A percentile compares a stretch with the other conserved stretches of the same genome.
phyloP scores from a whole-genome alignment of 2,329 filamentous ascomycete genomes.

The Talaromyces atroroseus region DNA sequence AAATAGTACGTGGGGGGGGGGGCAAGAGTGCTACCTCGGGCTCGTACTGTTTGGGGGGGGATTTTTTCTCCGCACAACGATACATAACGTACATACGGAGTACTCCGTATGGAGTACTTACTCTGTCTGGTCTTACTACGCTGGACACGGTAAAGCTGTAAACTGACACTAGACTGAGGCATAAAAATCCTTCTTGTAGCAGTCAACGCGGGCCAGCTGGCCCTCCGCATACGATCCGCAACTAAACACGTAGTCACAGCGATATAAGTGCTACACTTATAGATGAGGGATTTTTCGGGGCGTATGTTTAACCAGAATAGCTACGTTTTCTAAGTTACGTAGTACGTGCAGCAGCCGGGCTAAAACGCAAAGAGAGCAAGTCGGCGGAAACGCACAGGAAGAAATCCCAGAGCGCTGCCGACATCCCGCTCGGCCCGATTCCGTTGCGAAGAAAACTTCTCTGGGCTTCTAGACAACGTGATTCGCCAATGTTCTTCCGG shows the following conservation, averaged over 20 bases:
- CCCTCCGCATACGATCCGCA: not conserved
- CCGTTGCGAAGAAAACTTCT: not conserved
- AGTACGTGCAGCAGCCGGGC: not conserved
- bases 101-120: too few relatives aligned
- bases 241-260: not conserved
- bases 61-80: too few relatives aligned
- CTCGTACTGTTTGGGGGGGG: too few relatives aligned
- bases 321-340: not conserved
- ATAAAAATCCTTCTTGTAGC: not conserved
- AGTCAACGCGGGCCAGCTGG: not conserved
- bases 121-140: too few relatives aligned
- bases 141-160: too few relatives aligned
- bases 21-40: too few relatives aligned
- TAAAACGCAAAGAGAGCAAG: too few relatives aligned
- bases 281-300: not conserved
- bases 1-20: not conserved
- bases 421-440: not conserved
- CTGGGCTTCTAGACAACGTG: not conserved
- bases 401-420: too few relatives aligned
- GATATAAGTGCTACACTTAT: not conserved
- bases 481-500: not conserved
- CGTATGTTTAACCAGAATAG: too few relatives aligned
- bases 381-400: not conserved
- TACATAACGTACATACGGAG: too few relatives aligned
- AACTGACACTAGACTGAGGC: too few relatives aligned